Base-by-base conservation (phyloP, 192 early-diverging fungal genomes). In the Backusella tarrabulga region DNA sequence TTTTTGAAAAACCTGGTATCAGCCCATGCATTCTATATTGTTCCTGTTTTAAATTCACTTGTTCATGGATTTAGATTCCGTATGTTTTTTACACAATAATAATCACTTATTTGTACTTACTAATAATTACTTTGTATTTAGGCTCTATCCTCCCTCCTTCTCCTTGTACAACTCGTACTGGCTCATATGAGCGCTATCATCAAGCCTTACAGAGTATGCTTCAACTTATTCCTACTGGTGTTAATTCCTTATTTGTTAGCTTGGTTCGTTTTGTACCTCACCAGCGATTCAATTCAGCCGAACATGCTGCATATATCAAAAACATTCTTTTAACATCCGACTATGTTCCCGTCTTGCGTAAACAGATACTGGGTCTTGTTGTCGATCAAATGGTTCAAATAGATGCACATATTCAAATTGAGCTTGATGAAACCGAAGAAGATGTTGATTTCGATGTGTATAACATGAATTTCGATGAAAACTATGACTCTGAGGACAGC, bases 341-440 rank as follows among this genome's bases (percentile, higher is more conserved):
- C 6, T 99, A 99, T 80, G 91, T 92, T 11, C 90, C 89, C 0
- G 88, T 90, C 1, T 80, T 98, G 34, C 83, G 92, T 40, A 82
- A 87, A 56, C 89, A 93, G 67, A 79, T 97, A 26, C 84, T 97
- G 32, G 81, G 85, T 29, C 82, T 97, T 19, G 84, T 94, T 4
- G 82, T 99, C 26, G 95, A 97, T 66, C 85, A 90, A 26, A 86
- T 96, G 12, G 88, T 97, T 19, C 91, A 97, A 74, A 91, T 99
- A 54, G 97, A 99, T 82, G 97, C 92, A 21, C 96, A 97, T 75
- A 95, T 98, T 73, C 97, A 98, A 78, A 88, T 92, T 1, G 96
- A 95, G 66, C 76, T 97, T 38, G 95, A 97, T 34, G 96, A 98
- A 11, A 76, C 94, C 29, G 92, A 92, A 23, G 92, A 94, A 68